These are phyloP conservation scores for Teratosphaeria viscida DNA, from an alignment of 2,329 filamentous ascomycete species.

Conservation along the genomic window DNA sequence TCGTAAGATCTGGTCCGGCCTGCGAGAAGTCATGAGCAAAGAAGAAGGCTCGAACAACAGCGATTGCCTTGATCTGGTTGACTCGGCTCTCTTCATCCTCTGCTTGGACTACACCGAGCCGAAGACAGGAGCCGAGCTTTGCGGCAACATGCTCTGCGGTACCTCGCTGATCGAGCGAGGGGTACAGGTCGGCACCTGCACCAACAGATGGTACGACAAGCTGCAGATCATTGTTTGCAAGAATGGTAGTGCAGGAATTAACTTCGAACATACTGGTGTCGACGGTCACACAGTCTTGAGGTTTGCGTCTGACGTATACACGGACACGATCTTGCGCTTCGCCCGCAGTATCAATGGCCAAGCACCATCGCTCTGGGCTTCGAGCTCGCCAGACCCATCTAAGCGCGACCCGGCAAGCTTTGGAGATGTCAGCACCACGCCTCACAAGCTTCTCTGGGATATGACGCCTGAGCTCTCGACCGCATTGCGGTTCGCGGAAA, in stretches of 20 bases:
- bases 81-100: conserved; percentile 83
- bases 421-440: conserved; percentile 84
- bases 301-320: conserved; percentile 93
- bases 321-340: conserved; percentile 92
- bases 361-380: conserved; percentile 84
- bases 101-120: conserved; percentile 92
- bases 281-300: conserved; percentile 94
- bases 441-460: conserved; percentile 95
- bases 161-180: conserved; percentile 85
- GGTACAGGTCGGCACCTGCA: conserved; percentile 93
- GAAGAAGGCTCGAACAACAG: conserved; percentile 89
- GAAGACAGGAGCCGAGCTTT: conserved; percentile 67
- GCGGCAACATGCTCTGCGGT: conserved; percentile 96
- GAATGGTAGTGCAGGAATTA: conserved; percentile 96
- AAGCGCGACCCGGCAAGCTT: conserved; percentile 88
- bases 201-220: conserved; percentile 98
- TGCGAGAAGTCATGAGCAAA: conserved; percentile 76
- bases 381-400: conserved; percentile 68
- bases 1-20: conserved; percentile 85
- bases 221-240: conserved; percentile 98
- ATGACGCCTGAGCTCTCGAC: conserved; percentile 87
- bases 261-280: conserved; percentile 97
- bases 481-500: conserved; percentile 90
- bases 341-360: conserved; percentile 91
- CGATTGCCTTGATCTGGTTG: conserved; percentile 89